Base-by-base conservation (phyloP, 2,329 filamentous ascomycete genomes). In the Sarocladium kiliense region DNA sequence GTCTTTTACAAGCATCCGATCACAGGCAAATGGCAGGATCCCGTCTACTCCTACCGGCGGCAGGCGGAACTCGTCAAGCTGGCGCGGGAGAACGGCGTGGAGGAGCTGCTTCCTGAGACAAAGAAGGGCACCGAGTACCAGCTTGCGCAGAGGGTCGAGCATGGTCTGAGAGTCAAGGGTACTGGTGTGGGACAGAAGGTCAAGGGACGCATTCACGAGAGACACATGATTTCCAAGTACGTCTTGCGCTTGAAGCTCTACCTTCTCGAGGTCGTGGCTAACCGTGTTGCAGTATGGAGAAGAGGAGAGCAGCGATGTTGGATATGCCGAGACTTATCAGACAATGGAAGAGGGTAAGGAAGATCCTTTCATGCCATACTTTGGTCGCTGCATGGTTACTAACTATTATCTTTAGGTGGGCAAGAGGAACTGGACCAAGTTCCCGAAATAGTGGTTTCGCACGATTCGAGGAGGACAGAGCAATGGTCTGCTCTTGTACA, bases 161-260 rank as follows among this genome's bases (percentile, higher is more conserved):
- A 87, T 60, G 93, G 92, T 51, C 69, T 96, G 70, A 80, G 86
- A 59, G 88, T 97, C 57, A 93, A 92, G 82, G 93, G 93, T 64
- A 97, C 93, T 1, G 93, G 94, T 78, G 85, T 91, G 62, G 93
- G 91, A 56, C 86, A 97, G 74, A 86, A 81, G 73, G 93, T 97
- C 70, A 99, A 97, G 87, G 94, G 94, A 71, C 93, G 97, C 74
- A 80, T 85, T 64, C 89, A 92, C 84, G 94, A 99, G 79, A 84
- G 94, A 68, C 88, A 87, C 65, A 77, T 97, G 76, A 86, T 89
- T 74, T 78, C 81, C 58, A 85, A 86, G 78, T 84, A 84, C 60
- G 83, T 78, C 55, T 9, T 42, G 12, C 21, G n/a, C n/a, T n/a
- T n/a, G n/a, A n/a, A n/a, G n/a, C n/a, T n/a, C n/a, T 39, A 16